phyloP scores from a whole-genome alignment of 1,139 yeast species.

The Kodamaea anthophila region DNA sequence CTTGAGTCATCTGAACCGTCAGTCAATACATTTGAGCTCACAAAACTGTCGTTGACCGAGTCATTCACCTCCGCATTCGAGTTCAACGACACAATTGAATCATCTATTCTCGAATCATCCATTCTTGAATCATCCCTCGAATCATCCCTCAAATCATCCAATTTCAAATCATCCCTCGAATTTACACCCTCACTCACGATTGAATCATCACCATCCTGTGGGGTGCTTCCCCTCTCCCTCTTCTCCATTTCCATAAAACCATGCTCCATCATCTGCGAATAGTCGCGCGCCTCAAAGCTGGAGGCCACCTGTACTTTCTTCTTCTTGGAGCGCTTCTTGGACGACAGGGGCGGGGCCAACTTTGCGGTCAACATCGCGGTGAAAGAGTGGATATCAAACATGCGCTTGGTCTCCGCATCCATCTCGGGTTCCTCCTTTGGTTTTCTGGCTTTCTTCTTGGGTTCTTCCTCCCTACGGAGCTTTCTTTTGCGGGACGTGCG shows the following conservation, averaged over 20 bases:
- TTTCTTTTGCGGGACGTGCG: no score
- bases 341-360: constrained; percentile 9
- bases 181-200: no score
- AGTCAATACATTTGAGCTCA: no score
- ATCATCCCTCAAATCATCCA: background rate
- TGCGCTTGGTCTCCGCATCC: constrained; percentile 4
- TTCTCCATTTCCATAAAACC: constrained; percentile 7
- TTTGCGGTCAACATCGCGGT: constrained; percentile 23
- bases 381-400: constrained; percentile 24
- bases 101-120: background rate
- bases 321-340: background rate
- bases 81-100: no score
- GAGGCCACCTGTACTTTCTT: constrained; percentile 9
- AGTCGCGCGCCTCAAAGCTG: background rate
- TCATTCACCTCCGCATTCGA: no score
- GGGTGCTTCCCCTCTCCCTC: constrained; percentile 1
- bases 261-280: constrained; percentile 9
- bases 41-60: no score
- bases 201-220: background rate
- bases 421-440: constrained; percentile 5
- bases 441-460: background rate
- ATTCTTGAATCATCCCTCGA: background rate
- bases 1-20: background rate
- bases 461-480: background rate
- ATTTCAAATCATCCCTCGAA: no score